Percentiles rank a stretch among this genome's conserved stretches.
phyloP scores from a whole-genome alignment of 768 basidiomycete species.

The Amanita polypyramis region DNA sequence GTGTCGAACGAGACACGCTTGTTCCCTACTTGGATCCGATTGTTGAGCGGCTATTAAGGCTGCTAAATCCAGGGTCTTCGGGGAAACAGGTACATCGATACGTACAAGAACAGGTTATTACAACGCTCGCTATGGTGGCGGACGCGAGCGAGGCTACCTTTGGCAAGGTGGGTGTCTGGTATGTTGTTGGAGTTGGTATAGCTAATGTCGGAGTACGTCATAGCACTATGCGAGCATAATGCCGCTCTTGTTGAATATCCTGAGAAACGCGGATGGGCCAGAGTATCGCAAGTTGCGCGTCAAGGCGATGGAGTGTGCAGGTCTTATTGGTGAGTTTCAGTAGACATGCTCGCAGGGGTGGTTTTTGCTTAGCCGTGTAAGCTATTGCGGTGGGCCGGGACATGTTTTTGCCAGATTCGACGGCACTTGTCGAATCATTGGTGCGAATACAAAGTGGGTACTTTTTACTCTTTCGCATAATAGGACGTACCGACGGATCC shows the following conservation, averaged over 20 bases:
- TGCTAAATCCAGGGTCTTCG: constrained; percentile 39
- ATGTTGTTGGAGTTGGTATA: not conserved
- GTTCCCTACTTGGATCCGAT: constrained; percentile 73
- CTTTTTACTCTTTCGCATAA: not conserved
- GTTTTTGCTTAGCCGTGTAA: constrained; percentile 16
- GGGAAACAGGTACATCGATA: constrained; percentile 41
- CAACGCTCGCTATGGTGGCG: constrained; percentile 83
- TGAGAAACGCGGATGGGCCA: constrained; percentile 57
- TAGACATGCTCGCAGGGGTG: not conserved
- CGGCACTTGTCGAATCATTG: constrained; percentile 58
- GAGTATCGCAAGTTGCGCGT: constrained; percentile 61
- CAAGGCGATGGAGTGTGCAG: constrained; percentile 90
- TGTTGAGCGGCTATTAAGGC: constrained; percentile 59
- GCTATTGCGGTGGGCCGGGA: constrained; percentile 84
- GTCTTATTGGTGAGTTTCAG: constrained; percentile 56
- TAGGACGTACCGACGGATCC: not conserved
- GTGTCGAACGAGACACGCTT: constrained; percentile 63
- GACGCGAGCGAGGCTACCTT: constrained; percentile 77
- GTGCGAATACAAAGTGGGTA: constrained; percentile 67
- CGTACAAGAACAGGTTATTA: constrained; percentile 84
- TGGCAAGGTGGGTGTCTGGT: constrained; percentile 40
- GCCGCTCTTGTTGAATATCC: constrained; percentile 69
- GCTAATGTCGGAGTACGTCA: not conserved
- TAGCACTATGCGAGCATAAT: constrained; percentile 74
- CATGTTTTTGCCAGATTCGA: constrained; percentile 66